Percentiles rank a stretch among this genome's conserved stretches.
Conservation (phyloP, 345 rosid species). For the Nephelium lappaceum region DNA sequence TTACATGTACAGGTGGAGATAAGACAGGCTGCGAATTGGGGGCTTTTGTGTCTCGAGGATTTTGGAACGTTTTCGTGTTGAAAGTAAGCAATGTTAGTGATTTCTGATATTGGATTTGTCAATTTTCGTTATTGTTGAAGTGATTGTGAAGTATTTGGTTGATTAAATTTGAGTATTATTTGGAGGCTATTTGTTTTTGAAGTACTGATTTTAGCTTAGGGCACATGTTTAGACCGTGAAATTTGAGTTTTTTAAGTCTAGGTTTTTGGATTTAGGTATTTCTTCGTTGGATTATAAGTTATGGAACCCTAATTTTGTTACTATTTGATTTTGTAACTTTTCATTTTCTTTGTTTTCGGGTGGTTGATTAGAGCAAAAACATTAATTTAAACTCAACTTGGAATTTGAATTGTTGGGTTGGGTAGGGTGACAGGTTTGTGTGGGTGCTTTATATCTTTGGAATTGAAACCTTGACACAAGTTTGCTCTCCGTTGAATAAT, state of each 20-base stretch:
- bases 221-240: background rate
- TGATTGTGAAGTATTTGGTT: background rate
- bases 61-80: background rate
- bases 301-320: background rate
- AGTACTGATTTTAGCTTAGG: background rate
- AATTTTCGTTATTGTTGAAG: background rate
- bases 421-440: background rate
- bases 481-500: too few relatives aligned
- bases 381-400: background rate
- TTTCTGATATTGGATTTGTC: background rate
- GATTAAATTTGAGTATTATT: background rate
- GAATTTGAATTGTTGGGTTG: background rate
- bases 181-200: background rate
- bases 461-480: too few relatives aligned
- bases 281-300: background rate
- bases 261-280: background rate
- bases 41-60: background rate
- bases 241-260: background rate
- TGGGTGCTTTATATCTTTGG: background rate
- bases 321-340: background rate
- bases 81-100: background rate
- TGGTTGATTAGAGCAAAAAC: background rate
- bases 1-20: background rate
- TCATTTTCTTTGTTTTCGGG: background rate
- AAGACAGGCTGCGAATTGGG: background rate